Conservation (phyloP, 441 rosid species). For the Populus hybrid region DNA sequence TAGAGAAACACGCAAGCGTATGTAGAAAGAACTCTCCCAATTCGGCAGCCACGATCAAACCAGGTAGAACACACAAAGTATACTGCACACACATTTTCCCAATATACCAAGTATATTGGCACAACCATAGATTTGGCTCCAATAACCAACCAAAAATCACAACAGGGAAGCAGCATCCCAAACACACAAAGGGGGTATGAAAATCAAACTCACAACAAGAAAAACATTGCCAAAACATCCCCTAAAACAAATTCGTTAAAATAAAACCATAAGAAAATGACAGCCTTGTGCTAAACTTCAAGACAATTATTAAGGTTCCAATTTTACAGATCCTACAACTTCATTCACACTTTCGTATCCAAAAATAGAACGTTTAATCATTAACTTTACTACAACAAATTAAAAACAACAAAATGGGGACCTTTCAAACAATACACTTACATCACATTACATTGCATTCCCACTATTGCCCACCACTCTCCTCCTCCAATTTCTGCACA, state of each 20-base stretch:
- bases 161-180: not conserved
- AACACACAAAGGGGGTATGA: not conserved
- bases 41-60: not conserved
- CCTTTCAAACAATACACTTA: not conserved
- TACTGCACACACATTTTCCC: not conserved
- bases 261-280: not conserved
- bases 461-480: constrained; percentile 46
- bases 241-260: not conserved
- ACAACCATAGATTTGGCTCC: not conserved
- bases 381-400: constrained; percentile 12
- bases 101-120: not conserved
- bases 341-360: not conserved
- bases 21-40: not conserved
- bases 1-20: not conserved
- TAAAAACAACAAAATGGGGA: constrained; percentile 1
- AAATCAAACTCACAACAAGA: not conserved
- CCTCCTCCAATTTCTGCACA: constrained; percentile 85
- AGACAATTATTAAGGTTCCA: not conserved
- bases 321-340: constrained; percentile 25
- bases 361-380: constrained; percentile 3
- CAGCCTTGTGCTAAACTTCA: not conserved
- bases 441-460: constrained; percentile 1
- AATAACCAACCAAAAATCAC: not conserved
- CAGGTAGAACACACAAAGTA: not conserved
- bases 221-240: not conserved